Evolutionary conservation across 345 rosid species (phyloP), one percentile per base, ranked within the genome.

Genomic region (Melaleuca alternifolia): DNA sequence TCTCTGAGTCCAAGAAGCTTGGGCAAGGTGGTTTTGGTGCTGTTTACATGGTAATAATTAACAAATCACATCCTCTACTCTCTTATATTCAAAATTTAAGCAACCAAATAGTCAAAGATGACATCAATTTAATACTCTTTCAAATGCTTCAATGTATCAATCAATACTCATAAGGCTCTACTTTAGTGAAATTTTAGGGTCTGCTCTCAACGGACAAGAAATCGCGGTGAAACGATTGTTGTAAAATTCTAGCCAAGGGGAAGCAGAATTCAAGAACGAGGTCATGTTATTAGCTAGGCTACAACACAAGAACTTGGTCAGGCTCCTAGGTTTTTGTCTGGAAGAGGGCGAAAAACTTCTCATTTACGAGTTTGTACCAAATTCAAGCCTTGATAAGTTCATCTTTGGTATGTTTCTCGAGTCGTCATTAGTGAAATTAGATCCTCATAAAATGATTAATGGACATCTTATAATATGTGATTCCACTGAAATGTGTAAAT

Each of bases 341-440:
- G 86, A 88, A 84, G 88, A 88, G 37, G 87, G 50, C 8, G 93
- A 93, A 84, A 91, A 88, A 84, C 91, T 93, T 82, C 91, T 93
- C 16, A 79, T 93, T 52, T 93, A 93, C 3, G 95, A 93, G 91
- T 92, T 88, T 51, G 71, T 91, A 83, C 92, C 95, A 3, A 93
- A 92, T 50, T 30, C 82, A 2, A 93, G 95, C 85, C 93, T 93
- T 6, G 93, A 92, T 52, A 83, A 84, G 30, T 89, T 91, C 89
- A 26, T 92, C 14, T 93, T 91, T 50, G 85, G 94, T 91, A 89
- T 61, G 86, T 65, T 44, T 65, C 54, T 21, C 7, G 20, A 9
- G 59, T 41, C 11, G 28, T 13, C 50, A 10, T 20, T 11, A 2
- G 0, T 57, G 41, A 33, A 52, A 50, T 62, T 0, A 30, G 5